Conservation (phyloP, 345 rosid genomes). For the Camelina sativa region DNA sequence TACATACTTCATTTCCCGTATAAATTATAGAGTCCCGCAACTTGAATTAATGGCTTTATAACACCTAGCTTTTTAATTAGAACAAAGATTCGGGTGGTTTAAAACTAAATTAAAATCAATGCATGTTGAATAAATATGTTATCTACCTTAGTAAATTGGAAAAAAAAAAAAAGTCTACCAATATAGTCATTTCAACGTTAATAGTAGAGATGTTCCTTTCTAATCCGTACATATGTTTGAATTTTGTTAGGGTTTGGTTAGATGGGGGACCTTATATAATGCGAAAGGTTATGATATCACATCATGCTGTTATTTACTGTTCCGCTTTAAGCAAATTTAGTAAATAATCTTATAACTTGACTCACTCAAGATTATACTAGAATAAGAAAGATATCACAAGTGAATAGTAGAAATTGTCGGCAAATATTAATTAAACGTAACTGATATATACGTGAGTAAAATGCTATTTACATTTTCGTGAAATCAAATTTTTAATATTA, state of each 20-base stretch:
- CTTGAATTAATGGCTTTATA: neutral
- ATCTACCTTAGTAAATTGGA: neutral
- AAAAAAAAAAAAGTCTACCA: neutral
- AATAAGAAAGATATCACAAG: slow-evolving; percentile 24
- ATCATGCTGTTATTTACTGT: slow-evolving; percentile 42
- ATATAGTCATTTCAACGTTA: neutral
- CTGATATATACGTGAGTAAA: neutral
- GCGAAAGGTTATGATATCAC: slow-evolving; percentile 52
- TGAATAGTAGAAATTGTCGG: slow-evolving; percentile 18
- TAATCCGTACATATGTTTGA: slow-evolving; percentile 30
- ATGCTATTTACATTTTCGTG: neutral
- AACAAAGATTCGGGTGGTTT: neutral
- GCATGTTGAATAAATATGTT: neutral
- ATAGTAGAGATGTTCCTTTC: slow-evolving; percentile 13
- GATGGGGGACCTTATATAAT: slow-evolving; percentile 59
- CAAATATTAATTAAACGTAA: slow-evolving; percentile 5
- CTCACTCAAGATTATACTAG: slow-evolving; percentile 23
- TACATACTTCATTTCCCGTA: neutral
- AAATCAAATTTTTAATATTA: neutral
- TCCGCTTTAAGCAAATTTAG: slow-evolving; percentile 33
- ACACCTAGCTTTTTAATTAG: neutral
- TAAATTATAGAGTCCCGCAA: neutral
- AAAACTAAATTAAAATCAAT: neutral
- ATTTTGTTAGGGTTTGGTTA: slow-evolving; percentile 45
- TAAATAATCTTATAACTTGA: slow-evolving; percentile 34